Evolutionary conservation across 495 filamentous ascomycete species (phyloP), one percentile per base, ranked within the genome.

Genomic region (Talaromyces borbonicus): DNA sequence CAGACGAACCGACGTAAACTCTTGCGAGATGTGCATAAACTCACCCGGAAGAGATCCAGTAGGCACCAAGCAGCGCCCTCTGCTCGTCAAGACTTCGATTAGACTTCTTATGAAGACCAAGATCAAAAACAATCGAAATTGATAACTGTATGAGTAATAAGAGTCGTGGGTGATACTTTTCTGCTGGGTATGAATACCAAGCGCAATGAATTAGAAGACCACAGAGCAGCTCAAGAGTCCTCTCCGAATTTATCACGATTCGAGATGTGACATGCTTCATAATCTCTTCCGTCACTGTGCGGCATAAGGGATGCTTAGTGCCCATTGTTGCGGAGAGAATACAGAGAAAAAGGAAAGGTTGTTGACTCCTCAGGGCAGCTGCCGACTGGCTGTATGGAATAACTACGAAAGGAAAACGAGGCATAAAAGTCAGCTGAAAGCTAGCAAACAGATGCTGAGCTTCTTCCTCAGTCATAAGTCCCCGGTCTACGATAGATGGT

Each of bases 181-280:
- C 52, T 32, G 43, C 49, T 29, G 55, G 52, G 45, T 54, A 57
- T 9, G 49, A 50, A 43, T 54, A 54, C 55, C 55, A 57, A 47
- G 55, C 52, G 15, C 29, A 43, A 20, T 54, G 43, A 23, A 57
- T 44, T 22, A 57, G 36, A 16, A 57, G 49, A 46, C 52, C 55
- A 24, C 49, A 52, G 15, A 57, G 55, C 22, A 54, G 23, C 22
- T 57, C 55, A 4, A 54, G 43, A 46, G 50, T 57, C 36, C 55
- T 52, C 49, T 57, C 55, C 5, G 52, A 54, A 14, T 45, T 43
- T 43, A 15, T 44, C 43, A 57, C 47, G 18, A 54, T 18, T 15
- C 55, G 49, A 25, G 46, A 36, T 1, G 49, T 54, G 36, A 57
- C 39, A 15, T 57, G 55, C 26, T 52, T 52, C 47, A 54, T 54